These are phyloP conservation scores for Mrakia gelida DNA, from an alignment of 768 basidiomycete genomes.

Conservation along the genomic window DNA sequence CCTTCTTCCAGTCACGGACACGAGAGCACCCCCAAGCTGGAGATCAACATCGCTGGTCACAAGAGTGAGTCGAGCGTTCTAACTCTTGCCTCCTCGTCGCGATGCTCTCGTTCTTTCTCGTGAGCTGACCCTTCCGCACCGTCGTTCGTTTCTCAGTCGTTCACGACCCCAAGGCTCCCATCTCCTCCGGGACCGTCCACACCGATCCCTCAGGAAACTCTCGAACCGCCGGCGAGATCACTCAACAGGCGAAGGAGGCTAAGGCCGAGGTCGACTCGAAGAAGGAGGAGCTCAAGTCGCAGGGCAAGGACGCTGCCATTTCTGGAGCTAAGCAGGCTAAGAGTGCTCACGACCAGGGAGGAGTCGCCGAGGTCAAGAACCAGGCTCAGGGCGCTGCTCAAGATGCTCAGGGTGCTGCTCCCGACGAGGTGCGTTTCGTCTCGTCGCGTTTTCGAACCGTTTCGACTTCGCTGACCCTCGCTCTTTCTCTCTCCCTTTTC, in stretches of 20 bases:
- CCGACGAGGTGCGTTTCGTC: slow-evolving; percentile 1
- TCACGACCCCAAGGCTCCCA: slow-evolving; percentile 33
- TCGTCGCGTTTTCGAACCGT: background rate
- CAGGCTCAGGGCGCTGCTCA: slow-evolving; percentile 40
- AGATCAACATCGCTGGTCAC: slow-evolving; percentile 46
- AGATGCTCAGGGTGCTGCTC: slow-evolving; percentile 31
- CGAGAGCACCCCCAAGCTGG: slow-evolving; percentile 52
- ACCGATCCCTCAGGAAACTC: slow-evolving; percentile 45
- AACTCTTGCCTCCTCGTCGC: background rate
- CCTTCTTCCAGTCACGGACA: slow-evolving; percentile 42
- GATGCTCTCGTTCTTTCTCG: background rate
- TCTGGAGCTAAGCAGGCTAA: slow-evolving; percentile 33
- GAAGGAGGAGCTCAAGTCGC: slow-evolving; percentile 37
- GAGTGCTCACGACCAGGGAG: slow-evolving; percentile 36
- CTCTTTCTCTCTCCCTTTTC: background rate
- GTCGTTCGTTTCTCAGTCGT: background rate
- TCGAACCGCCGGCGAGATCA: slow-evolving; percentile 40
- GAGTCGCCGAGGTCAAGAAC: slow-evolving; percentile 36
- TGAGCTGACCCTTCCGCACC: background rate
- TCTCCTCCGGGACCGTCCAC: slow-evolving; percentile 27
- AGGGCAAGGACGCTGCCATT: slow-evolving; percentile 33
- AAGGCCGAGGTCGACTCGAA: slow-evolving; percentile 40
- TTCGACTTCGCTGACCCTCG: background rate
- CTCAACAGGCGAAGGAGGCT: slow-evolving; percentile 41
- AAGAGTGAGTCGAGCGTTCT: slow-evolving; percentile 4